Conservation (phyloP, 1,284 basidiomycete genomes). For the Tilletiopsis washingtonensis region DNA sequence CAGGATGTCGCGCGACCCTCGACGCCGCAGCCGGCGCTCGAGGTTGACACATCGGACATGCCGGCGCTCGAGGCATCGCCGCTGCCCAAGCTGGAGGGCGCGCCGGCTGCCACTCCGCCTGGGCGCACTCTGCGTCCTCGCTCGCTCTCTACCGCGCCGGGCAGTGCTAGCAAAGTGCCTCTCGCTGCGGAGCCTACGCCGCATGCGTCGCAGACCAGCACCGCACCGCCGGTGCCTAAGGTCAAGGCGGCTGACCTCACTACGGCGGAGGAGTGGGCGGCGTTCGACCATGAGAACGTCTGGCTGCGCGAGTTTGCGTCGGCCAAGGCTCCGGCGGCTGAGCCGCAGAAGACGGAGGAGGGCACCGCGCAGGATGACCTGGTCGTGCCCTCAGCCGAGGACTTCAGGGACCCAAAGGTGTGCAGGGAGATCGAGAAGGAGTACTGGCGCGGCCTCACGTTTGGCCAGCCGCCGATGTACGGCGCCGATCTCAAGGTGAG, state of each 20-base stretch:
- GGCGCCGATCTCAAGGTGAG: slow-evolving; percentile 74
- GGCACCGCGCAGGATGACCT: background rate
- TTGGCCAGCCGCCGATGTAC: slow-evolving; percentile 87
- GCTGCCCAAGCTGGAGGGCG: no score
- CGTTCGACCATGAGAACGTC: slow-evolving; percentile 32
- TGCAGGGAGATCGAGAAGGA: slow-evolving; percentile 79
- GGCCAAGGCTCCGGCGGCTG: background rate
- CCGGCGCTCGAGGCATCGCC: background rate
- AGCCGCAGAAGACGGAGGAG: background rate
- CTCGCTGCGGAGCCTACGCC: no score
- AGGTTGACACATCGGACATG: no score
- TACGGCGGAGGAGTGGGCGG: slow-evolving; percentile 30
- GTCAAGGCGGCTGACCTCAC: slow-evolving; percentile 28
- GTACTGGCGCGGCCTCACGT: slow-evolving; percentile 83
- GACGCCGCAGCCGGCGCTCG: background rate
- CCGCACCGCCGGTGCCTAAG: slow-evolving; percentile 10
- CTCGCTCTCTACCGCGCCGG: background rate
- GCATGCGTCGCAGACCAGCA: background rate
- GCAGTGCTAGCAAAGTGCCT: no score
- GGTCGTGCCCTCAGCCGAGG: slow-evolving; percentile 1
- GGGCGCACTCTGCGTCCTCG: no score
- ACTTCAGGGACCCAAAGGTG: slow-evolving; percentile 45
- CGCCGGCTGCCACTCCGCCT: no score
- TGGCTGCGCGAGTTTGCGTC: slow-evolving; percentile 34
- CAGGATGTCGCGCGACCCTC: background rate